Base-by-base conservation (phyloP, 2,329 filamentous ascomycete species). In the Penicillium sp. region DNA sequence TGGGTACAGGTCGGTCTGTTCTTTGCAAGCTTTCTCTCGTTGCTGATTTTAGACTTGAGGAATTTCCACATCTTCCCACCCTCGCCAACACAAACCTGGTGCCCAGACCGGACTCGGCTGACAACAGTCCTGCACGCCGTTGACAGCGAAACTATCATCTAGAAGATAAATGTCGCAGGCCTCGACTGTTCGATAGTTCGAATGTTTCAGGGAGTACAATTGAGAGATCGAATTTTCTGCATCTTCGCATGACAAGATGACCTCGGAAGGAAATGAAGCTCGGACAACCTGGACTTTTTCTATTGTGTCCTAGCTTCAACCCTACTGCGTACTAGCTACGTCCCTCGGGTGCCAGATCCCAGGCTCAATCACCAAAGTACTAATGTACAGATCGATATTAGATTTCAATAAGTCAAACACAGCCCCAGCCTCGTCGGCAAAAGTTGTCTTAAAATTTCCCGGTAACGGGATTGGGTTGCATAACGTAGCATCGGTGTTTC, bases 401-500 rank as follows among this genome's bases (percentile, higher is more conserved):
- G 61, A 61, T 64, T 56, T 57, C 41, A 40, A 11, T 41, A 43
- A 41, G 26, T 19, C 41, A 35, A 47, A 41, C 45, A 37, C 44
- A 57, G 42, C 50, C 40, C 33, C 22, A 53, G 46, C 37, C 50
- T 42, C 17, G 35, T 17, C 41, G 35, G 53, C 40, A 47, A 50
- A 48, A 52, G 42, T 33, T 47, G 49, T 31, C 30, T 30, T 35
- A 31, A 50, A 59, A 63, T 59, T 60, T 61, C 62, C 60, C 62
- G 60, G 46, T 31, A 28, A 53, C 42, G 46, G 53, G 56, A 59
- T 63, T 60, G 54, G 60, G 62, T 66, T 67, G 63, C 63, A 63
- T 66, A 55, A 61, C 56, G 62, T 61, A 48, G 57, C 46, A 67
- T 61, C 60, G 53, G 46, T 57, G 52, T 55, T 58, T 51, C 48